Percentiles rank a stretch among this genome's conserved stretches.
Conservation (phyloP, 305 asterid species). For the Andrographis paniculata region DNA sequence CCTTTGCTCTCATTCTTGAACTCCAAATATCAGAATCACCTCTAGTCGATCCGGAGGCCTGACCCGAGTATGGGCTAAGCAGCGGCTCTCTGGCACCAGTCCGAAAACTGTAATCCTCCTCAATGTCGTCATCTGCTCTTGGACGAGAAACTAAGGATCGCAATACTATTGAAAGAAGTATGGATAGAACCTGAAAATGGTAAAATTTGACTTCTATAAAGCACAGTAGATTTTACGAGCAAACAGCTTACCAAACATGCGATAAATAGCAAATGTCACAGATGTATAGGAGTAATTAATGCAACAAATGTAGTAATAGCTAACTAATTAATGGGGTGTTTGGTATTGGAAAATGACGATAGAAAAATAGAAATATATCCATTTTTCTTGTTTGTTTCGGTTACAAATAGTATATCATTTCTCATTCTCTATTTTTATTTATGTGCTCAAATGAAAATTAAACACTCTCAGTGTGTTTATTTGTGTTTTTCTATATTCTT, state of each 20-base stretch:
- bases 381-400: too few species aligned
- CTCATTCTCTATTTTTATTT: too few species aligned
- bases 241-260: neutral
- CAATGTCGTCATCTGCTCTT: slow-evolving; percentile 45
- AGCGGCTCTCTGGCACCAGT: slow-evolving; percentile 59
- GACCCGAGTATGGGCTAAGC: slow-evolving; percentile 38
- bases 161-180: slow-evolving; percentile 50
- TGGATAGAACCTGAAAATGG: slow-evolving; percentile 47
- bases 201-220: slow-evolving; percentile 4
- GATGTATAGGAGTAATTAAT: too few species aligned
- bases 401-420: too few species aligned
- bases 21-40: slow-evolving; percentile 73
- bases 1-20: slow-evolving; percentile 82
- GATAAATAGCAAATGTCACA: too few species aligned
- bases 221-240: slow-evolving; percentile 1
- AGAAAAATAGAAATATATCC: too few species aligned
- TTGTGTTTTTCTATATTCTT: too few species aligned
- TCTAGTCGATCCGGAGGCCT: slow-evolving; percentile 36
- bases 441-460: too few species aligned
- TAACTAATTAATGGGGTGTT: too few species aligned
- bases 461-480: too few species aligned
- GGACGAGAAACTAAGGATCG: slow-evolving; percentile 50
- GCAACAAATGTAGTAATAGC: too few species aligned
- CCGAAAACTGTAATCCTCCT: slow-evolving; percentile 37
- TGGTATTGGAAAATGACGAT: too few species aligned